Evolutionary conservation across 2,329 filamentous ascomycete species (phyloP).

Genomic region (Neopestalotiopsis clavispora): DNA sequence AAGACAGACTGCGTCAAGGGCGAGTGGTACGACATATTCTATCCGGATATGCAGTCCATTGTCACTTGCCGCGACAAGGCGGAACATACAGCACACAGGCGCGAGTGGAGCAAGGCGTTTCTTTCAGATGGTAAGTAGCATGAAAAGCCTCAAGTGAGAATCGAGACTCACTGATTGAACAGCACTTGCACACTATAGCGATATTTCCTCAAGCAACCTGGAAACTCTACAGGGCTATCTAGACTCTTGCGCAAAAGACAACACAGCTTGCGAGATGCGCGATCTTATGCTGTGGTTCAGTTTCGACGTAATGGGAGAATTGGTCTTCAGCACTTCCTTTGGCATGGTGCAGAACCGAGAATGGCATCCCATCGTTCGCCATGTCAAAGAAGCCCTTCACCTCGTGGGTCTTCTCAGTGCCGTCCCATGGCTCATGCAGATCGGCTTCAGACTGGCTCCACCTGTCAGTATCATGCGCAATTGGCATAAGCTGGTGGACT

Average conservation of each 20-base stretch:
- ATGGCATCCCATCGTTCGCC: slow-evolving; percentile 33
- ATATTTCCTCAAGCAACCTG: background rate
- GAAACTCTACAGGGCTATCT: slow-evolving; percentile 13
- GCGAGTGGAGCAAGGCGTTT: slow-evolving; percentile 29
- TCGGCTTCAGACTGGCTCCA: background rate
- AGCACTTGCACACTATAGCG: background rate
- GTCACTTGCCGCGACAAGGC: slow-evolving; percentile 27
- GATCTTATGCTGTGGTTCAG: slow-evolving; percentile 34
- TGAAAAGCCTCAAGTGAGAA: background rate
- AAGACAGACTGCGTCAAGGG: slow-evolving; percentile 31
- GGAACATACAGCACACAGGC: slow-evolving; percentile 27
- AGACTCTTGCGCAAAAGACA: slow-evolving; percentile 23
- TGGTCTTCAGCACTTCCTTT: slow-evolving; percentile 32
- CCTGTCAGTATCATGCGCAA: background rate
- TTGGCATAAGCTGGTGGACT: background rate
- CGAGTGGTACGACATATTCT: slow-evolving; percentile 33
- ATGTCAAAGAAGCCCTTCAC: background rate
- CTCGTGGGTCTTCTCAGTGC: background rate
- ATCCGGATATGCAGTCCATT: slow-evolving; percentile 24
- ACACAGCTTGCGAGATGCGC: slow-evolving; percentile 24
- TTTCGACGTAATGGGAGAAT: slow-evolving; percentile 30
- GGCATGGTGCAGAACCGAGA: slow-evolving; percentile 34
- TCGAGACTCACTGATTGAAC: background rate
- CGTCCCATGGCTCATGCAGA: background rate
- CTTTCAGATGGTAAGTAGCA: slow-evolving; percentile 21